Conservation (phyloP, 163 green algal genomes). For the Scenedesmus sp. region DNA sequence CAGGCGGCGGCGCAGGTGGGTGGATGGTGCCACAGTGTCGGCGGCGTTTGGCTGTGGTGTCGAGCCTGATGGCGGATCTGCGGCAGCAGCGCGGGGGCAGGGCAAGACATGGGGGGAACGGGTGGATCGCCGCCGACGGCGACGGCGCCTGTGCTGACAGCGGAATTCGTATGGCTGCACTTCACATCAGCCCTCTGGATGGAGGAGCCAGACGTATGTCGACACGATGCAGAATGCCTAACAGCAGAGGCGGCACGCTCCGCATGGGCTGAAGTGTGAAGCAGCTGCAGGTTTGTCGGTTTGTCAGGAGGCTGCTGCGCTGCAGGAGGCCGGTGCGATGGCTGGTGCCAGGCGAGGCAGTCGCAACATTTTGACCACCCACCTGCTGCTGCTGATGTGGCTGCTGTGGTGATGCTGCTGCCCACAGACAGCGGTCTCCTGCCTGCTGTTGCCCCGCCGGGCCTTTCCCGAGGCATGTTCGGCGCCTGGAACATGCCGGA, state of each 20-base stretch:
- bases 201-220: no score
- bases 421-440: conserved; percentile 18
- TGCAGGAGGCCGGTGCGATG: not conserved
- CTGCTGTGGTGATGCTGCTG: not conserved
- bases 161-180: no score
- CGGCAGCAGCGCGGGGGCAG: not conserved
- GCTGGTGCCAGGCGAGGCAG: no score
- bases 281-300: no score
- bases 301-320: not conserved
- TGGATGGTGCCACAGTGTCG: not conserved
- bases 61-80: not conserved
- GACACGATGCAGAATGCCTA: no score
- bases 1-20: conserved; percentile 46
- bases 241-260: no score
- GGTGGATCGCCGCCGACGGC: no score
- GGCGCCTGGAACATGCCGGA: conserved; percentile 69
- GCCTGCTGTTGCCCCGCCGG: conserved; percentile 64
- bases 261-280: no score
- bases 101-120: no score
- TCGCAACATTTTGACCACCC: not conserved
- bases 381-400: not conserved
- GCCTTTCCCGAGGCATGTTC: conserved; percentile 74
- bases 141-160: no score
- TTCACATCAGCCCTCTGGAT: no score
- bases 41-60: not conserved